Base-by-base conservation (phyloP, 768 basidiomycete species). In the Boletus tylopilopsis region DNA sequence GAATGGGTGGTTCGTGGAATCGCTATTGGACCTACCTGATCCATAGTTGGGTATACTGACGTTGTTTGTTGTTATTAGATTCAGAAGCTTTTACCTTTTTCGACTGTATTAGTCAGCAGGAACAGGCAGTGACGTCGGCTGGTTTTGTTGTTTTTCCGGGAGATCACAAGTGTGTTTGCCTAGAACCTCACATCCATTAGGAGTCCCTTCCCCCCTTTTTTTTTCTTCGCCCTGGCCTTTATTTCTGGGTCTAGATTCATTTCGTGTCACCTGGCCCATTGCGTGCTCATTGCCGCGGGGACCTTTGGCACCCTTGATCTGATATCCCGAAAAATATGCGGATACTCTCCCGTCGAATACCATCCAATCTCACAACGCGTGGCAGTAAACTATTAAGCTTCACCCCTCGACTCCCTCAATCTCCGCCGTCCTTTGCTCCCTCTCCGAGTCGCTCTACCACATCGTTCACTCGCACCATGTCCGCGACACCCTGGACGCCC, bases 401-500 rank as follows among this genome's bases (percentile, higher is more conserved):
- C 47, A n/a, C 37, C 19, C 12, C 56, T 18, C 55, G 32, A 27
- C 49, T 38, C 19, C 35, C 33, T 24, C 53, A 42, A 42, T 45
- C 36, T 47, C 45, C 59, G 33, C 51, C 33, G 19, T 19, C 43
- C 24, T n/a, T n/a, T n/a, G n/a, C n/a, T n/a, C n/a, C n/a, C n/a
- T n/a, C n/a, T n/a, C n/a, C n/a, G n/a, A n/a, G n/a, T n/a, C n/a
- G n/a, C n/a, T n/a, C n/a, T n/a, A n/a, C n/a, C 24, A 16, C 46
- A 35, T 25, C 32, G 16, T 35, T 56, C 8, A 40, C 55, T 19
- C 23, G 53, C 46, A 65, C 54, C 5, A 72, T 77, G 71, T 41
- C 71, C 9, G 62, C 71, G 15, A 76, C 75, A 8, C 63, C 71
- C 7, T 88, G 84, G 82, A 69, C 58, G 12, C 73, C 81, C 18